phyloP scores from a whole-genome alignment of 805 yeast genomes.

The Kregervanrija pseudodelftensis region DNA sequence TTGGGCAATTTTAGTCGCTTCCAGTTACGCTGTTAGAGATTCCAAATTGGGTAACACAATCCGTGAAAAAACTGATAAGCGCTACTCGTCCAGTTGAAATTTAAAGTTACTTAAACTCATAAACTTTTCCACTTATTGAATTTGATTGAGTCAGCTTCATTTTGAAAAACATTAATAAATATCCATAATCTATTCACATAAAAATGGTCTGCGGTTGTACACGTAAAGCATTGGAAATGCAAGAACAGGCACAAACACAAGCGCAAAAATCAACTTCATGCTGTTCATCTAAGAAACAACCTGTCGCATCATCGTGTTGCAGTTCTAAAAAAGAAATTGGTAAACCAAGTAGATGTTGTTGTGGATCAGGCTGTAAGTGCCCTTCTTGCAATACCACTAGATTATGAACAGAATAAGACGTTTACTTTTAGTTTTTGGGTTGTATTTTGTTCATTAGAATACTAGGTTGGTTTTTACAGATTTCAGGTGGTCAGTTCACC shows the following conservation, averaged over 20 bases:
- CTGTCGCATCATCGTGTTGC: constrained; percentile 15
- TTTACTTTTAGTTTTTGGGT: neutral
- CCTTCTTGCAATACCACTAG: constrained; percentile 32
- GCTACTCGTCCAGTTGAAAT: too few species aligned
- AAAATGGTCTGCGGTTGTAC: constrained; percentile 23
- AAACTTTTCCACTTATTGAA: too few species aligned
- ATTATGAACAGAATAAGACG: constrained; percentile 10
- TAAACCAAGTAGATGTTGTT: constrained; percentile 21
- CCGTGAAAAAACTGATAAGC: too few species aligned
- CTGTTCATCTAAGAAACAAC: constrained; percentile 2
- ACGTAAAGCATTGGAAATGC: constrained; percentile 8
- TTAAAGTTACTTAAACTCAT: too few species aligned
- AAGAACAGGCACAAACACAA: neutral
- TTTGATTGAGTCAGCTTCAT: too few species aligned
- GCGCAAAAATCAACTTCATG: neutral
- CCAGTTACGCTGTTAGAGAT: too few species aligned
- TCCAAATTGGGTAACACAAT: too few species aligned
- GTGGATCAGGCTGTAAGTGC: constrained; percentile 31
- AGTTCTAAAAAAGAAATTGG: constrained; percentile 17
- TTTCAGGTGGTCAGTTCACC: too few species aligned
- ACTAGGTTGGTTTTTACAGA: too few species aligned
- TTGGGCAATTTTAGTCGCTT: too few species aligned
- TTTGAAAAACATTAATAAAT: too few species aligned
- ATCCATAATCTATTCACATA: neutral
- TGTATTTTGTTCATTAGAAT: neutral